phyloP scores from a whole-genome alignment of 2,329 filamentous ascomycete genomes.

The Teratosphaeriaceae sp. region DNA sequence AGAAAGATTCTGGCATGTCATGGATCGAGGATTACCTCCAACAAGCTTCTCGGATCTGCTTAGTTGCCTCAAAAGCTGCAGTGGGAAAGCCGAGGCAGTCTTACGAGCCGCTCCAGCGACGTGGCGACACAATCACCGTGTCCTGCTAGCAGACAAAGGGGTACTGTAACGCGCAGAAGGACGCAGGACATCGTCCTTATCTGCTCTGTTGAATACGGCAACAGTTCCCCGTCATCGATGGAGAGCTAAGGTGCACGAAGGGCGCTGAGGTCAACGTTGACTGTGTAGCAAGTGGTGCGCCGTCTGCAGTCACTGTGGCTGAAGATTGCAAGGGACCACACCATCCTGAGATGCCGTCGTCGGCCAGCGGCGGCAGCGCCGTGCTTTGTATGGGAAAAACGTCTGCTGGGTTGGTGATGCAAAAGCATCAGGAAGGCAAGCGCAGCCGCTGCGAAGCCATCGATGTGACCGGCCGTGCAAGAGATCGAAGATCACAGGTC shows the following conservation, averaged over 20 bases:
- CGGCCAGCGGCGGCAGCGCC: background rate
- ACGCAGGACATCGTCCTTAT: background rate
- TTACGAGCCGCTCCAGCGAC: background rate
- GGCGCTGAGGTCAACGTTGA: background rate
- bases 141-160: background rate
- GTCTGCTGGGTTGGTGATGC: background rate
- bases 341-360: background rate
- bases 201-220: constrained; percentile 3
- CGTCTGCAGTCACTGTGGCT: background rate
- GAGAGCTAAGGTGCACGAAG: background rate
- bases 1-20: background rate
- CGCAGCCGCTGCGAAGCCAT: background rate
- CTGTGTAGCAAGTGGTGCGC: background rate
- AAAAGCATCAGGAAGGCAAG: background rate
- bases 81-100: background rate
- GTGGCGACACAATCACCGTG: background rate
- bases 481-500: background rate
- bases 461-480: background rate
- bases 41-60: background rate
- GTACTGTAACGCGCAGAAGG: background rate
- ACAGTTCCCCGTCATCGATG: constrained; percentile 1
- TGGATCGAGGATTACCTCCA: background rate
- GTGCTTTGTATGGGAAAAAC: background rate
- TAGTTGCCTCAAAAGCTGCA: background rate
- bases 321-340: background rate